Evolutionary conservation across 1,284 basidiomycete species (phyloP).

Genomic region (Wallemia ichthyophaga): DNA sequence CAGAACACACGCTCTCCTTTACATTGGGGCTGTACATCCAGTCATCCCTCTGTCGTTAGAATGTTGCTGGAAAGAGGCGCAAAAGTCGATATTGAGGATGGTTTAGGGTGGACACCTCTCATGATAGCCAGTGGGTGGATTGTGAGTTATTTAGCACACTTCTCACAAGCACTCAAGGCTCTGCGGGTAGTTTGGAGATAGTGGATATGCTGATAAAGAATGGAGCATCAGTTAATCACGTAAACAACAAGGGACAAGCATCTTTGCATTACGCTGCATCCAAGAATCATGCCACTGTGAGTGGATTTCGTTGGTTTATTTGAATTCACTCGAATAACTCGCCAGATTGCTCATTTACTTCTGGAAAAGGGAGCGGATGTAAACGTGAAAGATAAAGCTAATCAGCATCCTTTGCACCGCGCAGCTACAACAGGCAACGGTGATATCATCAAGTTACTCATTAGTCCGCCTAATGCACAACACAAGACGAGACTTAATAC

Average conservation of each 20-base stretch:
- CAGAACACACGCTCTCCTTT: neutral
- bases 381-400: slow-evolving; percentile 67
- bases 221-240: slow-evolving; percentile 42
- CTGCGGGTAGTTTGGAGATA: slow-evolving; percentile 26
- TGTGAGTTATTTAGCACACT: slow-evolving; percentile 4
- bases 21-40: neutral
- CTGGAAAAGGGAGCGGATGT: slow-evolving; percentile 23
- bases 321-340: neutral
- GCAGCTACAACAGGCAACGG: slow-evolving; percentile 48
- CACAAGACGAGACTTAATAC: slow-evolving; percentile 62
- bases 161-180: slow-evolving; percentile 11
- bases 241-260: neutral
- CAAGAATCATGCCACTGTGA: slow-evolving; percentile 1
- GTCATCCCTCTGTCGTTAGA: neutral
- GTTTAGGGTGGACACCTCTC: slow-evolving; percentile 52
- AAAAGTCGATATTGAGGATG: slow-evolving; percentile 39
- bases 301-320: slow-evolving; percentile 7
- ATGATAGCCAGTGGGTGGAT: slow-evolving; percentile 42
- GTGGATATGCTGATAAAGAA: slow-evolving; percentile 50
- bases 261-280: slow-evolving; percentile 10
- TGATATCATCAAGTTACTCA: slow-evolving; percentile 52
- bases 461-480: slow-evolving; percentile 43
- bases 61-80: slow-evolving; percentile 12
- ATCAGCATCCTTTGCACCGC: slow-evolving; percentile 42
- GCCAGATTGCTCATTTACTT: neutral